Percentiles rank a stretch among this genome's conserved stretches.
phyloP scores from a whole-genome alignment of 805 yeast genomes.

The Saccharomycopsis sp. region DNA sequence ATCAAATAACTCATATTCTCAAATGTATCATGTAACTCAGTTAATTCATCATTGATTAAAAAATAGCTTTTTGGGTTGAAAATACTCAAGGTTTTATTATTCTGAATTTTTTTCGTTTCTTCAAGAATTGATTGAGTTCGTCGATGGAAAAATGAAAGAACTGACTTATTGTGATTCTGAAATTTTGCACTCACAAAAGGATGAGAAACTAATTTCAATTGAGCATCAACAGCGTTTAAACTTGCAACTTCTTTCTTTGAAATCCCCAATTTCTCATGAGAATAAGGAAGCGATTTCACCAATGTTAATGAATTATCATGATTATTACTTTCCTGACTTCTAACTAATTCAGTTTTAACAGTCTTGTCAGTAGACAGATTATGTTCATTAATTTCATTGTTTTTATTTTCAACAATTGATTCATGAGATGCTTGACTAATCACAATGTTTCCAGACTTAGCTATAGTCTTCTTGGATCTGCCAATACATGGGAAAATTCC shows the following conservation, averaged over 20 bases:
- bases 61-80: slow-evolving; percentile 18
- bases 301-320: not conserved
- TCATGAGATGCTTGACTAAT: too few relatives aligned
- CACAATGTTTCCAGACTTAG: too few relatives aligned
- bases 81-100: slow-evolving; percentile 3
- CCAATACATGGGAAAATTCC: too few relatives aligned
- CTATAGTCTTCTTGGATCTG: too few relatives aligned
- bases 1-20: slow-evolving; percentile 87
- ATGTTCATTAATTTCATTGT: too few relatives aligned
- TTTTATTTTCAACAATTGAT: too few relatives aligned
- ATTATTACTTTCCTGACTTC: not conserved
- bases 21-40: slow-evolving; percentile 82
- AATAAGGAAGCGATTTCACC: slow-evolving; percentile 15
- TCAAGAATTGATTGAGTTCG: not conserved
- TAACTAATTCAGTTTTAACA: not conserved
- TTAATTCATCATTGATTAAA: slow-evolving; percentile 57
- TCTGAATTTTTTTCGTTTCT: not conserved
- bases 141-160: not conserved
- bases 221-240: slow-evolving; percentile 1
- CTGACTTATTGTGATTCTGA: not conserved
- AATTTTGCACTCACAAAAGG: not conserved
- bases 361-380: too few relatives aligned
- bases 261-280: slow-evolving; percentile 14
- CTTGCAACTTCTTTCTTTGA: slow-evolving; percentile 5
- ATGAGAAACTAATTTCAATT: not conserved